Evolutionary conservation across 73 alveolate species (phyloP).

Genomic region (Tetrahymena elliotti): DNA sequence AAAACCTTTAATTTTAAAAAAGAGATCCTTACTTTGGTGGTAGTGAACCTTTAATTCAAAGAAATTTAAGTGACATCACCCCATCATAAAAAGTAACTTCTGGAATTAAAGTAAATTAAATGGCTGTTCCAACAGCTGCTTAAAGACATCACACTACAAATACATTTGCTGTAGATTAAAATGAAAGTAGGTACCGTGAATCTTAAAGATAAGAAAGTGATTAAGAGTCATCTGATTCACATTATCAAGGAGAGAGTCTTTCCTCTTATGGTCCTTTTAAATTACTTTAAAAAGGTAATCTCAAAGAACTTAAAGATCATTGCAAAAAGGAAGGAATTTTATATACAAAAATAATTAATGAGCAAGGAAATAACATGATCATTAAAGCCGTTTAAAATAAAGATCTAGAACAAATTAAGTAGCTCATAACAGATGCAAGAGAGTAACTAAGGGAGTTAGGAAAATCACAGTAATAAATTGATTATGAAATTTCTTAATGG

Average conservation of each 20-base stretch:
- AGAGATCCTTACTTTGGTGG: background rate
- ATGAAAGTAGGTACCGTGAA: background rate
- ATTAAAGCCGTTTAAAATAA: background rate
- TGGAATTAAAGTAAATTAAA: background rate
- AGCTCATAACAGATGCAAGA: background rate
- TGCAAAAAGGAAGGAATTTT: background rate
- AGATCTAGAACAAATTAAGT: background rate
- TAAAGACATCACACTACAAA: background rate
- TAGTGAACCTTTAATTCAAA: background rate
- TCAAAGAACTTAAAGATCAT: background rate
- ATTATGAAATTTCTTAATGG: background rate
- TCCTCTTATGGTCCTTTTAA: background rate
- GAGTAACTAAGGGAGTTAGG: background rate
- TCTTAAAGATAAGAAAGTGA: background rate
- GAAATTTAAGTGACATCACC: background rate
- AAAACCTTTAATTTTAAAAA: background rate
- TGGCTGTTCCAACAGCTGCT: background rate
- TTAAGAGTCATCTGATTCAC: background rate
- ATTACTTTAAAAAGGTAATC: background rate
- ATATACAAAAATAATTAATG: background rate
- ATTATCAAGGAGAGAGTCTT: background rate
- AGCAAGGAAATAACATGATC: background rate
- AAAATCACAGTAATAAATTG: background rate
- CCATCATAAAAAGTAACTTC: background rate
- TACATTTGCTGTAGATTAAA: background rate